Percentiles rank a stretch among this genome's conserved stretches.
Evolutionary conservation across 768 basidiomycete species (phyloP).

Genomic region (Gloeophyllum trabeum): DNA sequence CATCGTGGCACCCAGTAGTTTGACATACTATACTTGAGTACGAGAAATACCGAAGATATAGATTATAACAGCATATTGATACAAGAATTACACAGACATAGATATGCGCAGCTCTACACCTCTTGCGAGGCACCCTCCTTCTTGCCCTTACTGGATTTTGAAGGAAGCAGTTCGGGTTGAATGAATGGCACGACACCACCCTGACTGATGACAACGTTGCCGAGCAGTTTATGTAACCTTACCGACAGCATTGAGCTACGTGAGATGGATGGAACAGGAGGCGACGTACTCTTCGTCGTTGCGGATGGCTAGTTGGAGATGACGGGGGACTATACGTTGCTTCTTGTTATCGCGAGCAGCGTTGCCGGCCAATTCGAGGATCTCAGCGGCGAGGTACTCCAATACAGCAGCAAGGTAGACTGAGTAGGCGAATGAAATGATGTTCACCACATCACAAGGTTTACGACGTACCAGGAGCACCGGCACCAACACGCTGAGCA

Average conservation of each 20-base stretch:
- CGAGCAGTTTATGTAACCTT: constrained; percentile 48
- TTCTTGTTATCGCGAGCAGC: constrained; percentile 76
- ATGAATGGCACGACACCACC: constrained; percentile 67
- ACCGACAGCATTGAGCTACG: constrained; percentile 2
- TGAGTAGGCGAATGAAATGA: constrained; percentile 10
- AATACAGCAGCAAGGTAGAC: constrained; percentile 81
- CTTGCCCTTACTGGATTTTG: constrained; percentile 34
- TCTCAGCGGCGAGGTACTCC: constrained; percentile 81
- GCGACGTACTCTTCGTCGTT: constrained; percentile 58
- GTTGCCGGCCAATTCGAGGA: constrained; percentile 77
- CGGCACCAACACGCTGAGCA: constrained; percentile 57
- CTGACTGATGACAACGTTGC: constrained; percentile 58
- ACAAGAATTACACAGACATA: too few species aligned
- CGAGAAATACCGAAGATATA: too few species aligned
- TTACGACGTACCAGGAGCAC: constrained; percentile 44
- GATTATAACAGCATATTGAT: too few species aligned
- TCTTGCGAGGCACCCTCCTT: constrained; percentile 40
- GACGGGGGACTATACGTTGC: constrained; percentile 72
- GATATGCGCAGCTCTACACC: constrained; percentile 26
- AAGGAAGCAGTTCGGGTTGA: constrained; percentile 34
- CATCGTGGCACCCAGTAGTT: too few species aligned
- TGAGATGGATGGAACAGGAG: not conserved
- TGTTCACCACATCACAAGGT: not conserved
- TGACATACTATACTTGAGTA: too few species aligned
- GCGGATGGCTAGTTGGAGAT: constrained; percentile 65